Percentiles rank a stretch among this genome's conserved stretches.
Evolutionary conservation across 768 basidiomycete genomes (phyloP).

Genomic region (Hemileccinum rubropunctum): DNA sequence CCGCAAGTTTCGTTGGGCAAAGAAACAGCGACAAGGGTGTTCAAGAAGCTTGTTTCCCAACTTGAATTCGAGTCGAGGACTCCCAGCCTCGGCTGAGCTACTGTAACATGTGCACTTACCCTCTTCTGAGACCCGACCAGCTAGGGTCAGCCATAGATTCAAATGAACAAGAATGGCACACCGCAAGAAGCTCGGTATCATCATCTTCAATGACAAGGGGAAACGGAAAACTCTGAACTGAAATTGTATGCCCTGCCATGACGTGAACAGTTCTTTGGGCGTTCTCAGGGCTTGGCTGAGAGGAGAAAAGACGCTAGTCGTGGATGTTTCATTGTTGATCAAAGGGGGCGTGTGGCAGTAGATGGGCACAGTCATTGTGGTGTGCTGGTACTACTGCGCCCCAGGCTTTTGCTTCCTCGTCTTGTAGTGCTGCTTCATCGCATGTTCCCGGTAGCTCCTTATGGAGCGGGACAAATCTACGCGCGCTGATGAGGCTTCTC

Average conservation of each 20-base stretch:
- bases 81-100: too few relatives aligned
- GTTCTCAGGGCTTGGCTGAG: constrained; percentile 70
- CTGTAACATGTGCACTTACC: constrained; percentile 60
- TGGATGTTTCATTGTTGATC: constrained; percentile 91
- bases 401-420: constrained; percentile 1
- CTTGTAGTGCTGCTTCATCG: not conserved
- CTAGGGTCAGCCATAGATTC: not conserved
- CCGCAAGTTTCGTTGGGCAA: too few relatives aligned
- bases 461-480: constrained; percentile 71
- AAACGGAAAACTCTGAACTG: constrained; percentile 75
- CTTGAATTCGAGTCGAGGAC: too few relatives aligned
- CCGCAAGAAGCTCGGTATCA: constrained; percentile 78
- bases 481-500: constrained; percentile 62
- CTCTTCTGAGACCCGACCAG: not conserved
- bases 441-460: constrained; percentile 58
- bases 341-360: constrained; percentile 84
- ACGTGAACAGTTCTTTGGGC: constrained; percentile 66
- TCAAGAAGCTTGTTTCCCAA: too few relatives aligned
- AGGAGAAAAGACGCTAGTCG: constrained; percentile 74
- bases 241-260: constrained; percentile 91
- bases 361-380: constrained; percentile 82
- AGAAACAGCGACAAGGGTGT: too few relatives aligned
- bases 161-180: constrained; percentile 20
- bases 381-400: constrained; percentile 90
- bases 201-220: constrained; percentile 77